Percentiles rank a stretch among this genome's conserved stretches.
Evolutionary conservation across 371 early-diverging fungal genomes (phyloP).

Genomic region (Choanephora cucurbitarum): DNA sequence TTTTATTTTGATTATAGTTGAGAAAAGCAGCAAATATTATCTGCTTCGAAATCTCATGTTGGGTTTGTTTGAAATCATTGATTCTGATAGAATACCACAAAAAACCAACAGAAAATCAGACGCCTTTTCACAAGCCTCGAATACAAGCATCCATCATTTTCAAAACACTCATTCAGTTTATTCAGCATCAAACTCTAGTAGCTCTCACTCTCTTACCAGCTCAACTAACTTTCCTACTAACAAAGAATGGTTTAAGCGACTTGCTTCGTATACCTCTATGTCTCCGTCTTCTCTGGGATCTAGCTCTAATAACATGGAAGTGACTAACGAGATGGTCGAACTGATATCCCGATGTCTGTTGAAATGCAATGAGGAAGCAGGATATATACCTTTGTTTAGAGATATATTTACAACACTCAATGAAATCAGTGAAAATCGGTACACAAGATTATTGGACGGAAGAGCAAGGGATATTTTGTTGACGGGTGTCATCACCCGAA

Average conservation of each 20-base stretch:
- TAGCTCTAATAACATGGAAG: conserved; percentile 13
- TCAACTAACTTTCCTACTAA: conserved; percentile 18
- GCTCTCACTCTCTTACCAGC: conserved; percentile 4
- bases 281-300: conserved; percentile 18
- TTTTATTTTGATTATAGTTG: conserved; percentile 34
- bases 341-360: conserved; percentile 33
- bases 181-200: not conserved
- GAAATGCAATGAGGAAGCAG: conserved; percentile 48
- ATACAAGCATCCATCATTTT: conserved; percentile 2
- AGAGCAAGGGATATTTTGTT: conserved; percentile 47
- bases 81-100: conserved; percentile 31
- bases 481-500: conserved; percentile 44
- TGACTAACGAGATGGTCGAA: conserved; percentile 30
- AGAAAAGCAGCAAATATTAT: conserved; percentile 57
- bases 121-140: not conserved
- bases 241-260: conserved; percentile 21
- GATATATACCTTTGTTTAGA: conserved; percentile 46
- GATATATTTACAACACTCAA: conserved; percentile 41
- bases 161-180: not conserved
- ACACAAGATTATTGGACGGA: conserved; percentile 31
- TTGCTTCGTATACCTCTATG: conserved; percentile 23
- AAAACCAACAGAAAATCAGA: conserved; percentile 9
- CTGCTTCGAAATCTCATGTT: conserved; percentile 46
- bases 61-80: conserved; percentile 53
- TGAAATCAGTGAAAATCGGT: conserved; percentile 44